Evolutionary conservation across 108 stramenopile genomes (phyloP).

Genomic region (Schizochytrium sp.): DNA sequence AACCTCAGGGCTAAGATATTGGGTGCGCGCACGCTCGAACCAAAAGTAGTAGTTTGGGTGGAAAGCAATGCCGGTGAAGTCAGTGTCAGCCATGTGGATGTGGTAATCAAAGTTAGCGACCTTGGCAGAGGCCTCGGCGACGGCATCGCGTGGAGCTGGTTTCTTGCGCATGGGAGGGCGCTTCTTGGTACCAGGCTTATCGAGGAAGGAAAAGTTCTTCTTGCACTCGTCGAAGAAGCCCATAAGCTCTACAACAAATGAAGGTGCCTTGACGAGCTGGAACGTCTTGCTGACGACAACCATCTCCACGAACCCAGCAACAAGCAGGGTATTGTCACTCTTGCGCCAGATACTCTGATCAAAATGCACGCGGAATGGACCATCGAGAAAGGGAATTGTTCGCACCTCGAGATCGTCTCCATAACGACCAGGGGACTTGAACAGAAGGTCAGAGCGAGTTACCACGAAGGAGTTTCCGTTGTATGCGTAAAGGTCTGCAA

Average conservation of each 20-base stretch:
- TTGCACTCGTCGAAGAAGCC: conserved; percentile 9
- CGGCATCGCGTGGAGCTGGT: not conserved
- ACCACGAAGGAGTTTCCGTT: conserved; percentile 36
- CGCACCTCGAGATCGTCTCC: conserved; percentile 32
- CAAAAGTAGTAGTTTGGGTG: conserved; percentile 10
- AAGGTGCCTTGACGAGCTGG: conserved; percentile 18
- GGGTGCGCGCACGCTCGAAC: conserved; percentile 41
- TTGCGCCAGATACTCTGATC: conserved; percentile 47
- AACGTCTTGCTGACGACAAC: not conserved
- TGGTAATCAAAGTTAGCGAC: not conserved
- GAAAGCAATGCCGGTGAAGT: conserved; percentile 31
- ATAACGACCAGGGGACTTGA: not conserved
- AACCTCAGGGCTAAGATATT: not conserved
- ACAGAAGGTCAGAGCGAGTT: not conserved
- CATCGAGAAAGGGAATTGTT: not conserved
- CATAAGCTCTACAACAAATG: not conserved
- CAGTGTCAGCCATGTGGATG: conserved; percentile 1
- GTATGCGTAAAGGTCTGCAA: conserved; percentile 7
- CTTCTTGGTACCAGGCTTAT: conserved; percentile 27
- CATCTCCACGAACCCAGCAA: conserved; percentile 31
- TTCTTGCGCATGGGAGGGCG: not conserved
- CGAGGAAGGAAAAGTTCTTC: not conserved
- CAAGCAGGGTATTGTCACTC: conserved; percentile 7
- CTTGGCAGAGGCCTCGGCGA: not conserved
- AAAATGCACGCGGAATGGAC: conserved; percentile 29